phyloP scores from a whole-genome alignment of 1,284 basidiomycete genomes.

The Leccinum proximum region DNA sequence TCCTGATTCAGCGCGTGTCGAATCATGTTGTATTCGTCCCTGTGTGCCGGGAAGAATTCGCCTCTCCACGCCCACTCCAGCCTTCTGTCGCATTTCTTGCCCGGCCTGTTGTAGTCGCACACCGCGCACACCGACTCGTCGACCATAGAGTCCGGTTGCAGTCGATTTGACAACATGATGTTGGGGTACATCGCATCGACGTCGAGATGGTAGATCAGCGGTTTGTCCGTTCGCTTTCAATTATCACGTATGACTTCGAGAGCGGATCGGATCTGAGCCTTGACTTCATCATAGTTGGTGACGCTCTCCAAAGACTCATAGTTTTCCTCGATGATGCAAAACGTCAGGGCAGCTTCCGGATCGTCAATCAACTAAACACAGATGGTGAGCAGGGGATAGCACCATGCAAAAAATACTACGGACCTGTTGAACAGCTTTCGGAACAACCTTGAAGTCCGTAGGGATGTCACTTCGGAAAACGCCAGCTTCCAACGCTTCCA shows the following conservation, averaged over 20 bases:
- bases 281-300: conserved; percentile 97
- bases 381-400: conserved; percentile 3
- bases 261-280: conserved; percentile 70
- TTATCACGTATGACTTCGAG: conserved; percentile 93
- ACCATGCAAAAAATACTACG: conserved; percentile 11
- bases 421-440: conserved; percentile 84
- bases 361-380: conserved; percentile 83
- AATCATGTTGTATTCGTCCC: conserved; percentile 99
- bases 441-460: conserved; percentile 95
- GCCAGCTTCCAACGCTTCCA: conserved; percentile 97
- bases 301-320: conserved; percentile 80
- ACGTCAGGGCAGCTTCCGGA: conserved; percentile 88
- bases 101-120: conserved; percentile 97
- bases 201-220: conserved; percentile 98
- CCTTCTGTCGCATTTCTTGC: conserved; percentile 92
- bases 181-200: conserved; percentile 99
- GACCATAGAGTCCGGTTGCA: conserved; percentile 98
- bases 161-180: conserved; percentile 99
- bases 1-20: conserved; percentile 96
- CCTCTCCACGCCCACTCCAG: conserved; percentile 99
- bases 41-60: conserved; percentile 96
- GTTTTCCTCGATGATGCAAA: conserved; percentile 90
- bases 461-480: conserved; percentile 97
- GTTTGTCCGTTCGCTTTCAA: conserved; percentile 86
- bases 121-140: conserved; percentile 97